phyloP scores from a whole-genome alignment of 129 eudicot species.

The Calendula officinalis region DNA sequence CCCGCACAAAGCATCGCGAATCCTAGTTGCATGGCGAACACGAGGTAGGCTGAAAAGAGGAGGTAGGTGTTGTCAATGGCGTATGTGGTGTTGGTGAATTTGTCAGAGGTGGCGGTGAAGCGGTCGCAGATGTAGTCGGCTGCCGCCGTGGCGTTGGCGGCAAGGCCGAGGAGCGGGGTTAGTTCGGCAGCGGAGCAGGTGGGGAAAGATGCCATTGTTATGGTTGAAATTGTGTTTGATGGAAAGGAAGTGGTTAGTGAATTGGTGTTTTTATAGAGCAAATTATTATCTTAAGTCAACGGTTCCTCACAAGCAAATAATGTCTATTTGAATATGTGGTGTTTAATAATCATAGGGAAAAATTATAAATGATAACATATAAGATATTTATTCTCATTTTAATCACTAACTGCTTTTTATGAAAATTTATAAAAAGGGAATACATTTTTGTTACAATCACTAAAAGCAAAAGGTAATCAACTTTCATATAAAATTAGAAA shows the following conservation, averaged over 20 bases:
- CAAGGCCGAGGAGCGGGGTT: slow-evolving; percentile 57
- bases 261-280: slow-evolving; percentile 24
- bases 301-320: background rate
- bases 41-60: slow-evolving; percentile 64
- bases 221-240: slow-evolving; percentile 1
- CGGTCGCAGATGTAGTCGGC: slow-evolving; percentile 66
- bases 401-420: too few species aligned
- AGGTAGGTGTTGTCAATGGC: slow-evolving; percentile 73
- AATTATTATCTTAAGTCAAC: slow-evolving; percentile 19
- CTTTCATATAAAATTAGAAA: too few species aligned
- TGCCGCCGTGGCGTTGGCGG: slow-evolving; percentile 54
- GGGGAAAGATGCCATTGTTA: slow-evolving; percentile 36
- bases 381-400: too few species aligned
- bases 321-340: too few species aligned
- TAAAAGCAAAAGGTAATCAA: too few species aligned
- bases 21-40: slow-evolving; percentile 77
- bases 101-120: slow-evolving; percentile 34
- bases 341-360: too few species aligned
- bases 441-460: too few species aligned
- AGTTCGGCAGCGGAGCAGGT: slow-evolving; percentile 61
- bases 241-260: slow-evolving; percentile 13
- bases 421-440: too few species aligned
- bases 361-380: too few species aligned
- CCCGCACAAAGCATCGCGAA: slow-evolving; percentile 85
- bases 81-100: slow-evolving; percentile 43